Conservation (phyloP, 805 yeast genomes). For the Cephaloascus fragrans region DNA sequence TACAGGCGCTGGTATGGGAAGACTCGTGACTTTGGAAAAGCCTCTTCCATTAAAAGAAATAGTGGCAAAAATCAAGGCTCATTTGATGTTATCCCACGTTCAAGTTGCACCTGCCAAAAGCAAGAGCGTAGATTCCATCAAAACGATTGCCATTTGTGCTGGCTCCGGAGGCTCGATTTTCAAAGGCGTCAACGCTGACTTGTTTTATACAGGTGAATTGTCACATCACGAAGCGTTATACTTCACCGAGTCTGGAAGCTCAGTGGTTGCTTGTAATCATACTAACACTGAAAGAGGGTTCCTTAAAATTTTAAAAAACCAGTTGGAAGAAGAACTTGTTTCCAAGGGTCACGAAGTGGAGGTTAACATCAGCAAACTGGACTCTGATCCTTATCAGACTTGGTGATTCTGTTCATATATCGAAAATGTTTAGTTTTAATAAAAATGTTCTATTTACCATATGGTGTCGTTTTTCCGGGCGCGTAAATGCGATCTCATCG, state of each 20-base stretch:
- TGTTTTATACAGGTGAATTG: slow-evolving; percentile 84
- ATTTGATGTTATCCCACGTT: slow-evolving; percentile 42
- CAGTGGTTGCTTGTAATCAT: slow-evolving; percentile 77
- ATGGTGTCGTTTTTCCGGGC: neutral
- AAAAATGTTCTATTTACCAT: no score
- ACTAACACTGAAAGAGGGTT: slow-evolving; percentile 91
- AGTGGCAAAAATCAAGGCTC: slow-evolving; percentile 41
- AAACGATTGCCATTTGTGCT: slow-evolving; percentile 78
- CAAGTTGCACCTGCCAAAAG: slow-evolving; percentile 47
- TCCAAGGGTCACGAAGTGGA: slow-evolving; percentile 18
- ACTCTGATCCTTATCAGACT: slow-evolving; percentile 52
- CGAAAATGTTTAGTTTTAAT: neutral
- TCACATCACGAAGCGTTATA: slow-evolving; percentile 86
- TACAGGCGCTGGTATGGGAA: slow-evolving; percentile 73
- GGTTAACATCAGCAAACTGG: slow-evolving; percentile 43
- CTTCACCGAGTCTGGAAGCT: slow-evolving; percentile 59
- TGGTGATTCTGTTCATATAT: slow-evolving; percentile 8
- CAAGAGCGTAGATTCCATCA: slow-evolving; percentile 15
- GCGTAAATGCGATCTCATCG: no score
- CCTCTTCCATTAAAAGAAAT: slow-evolving; percentile 34
- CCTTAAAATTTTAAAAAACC: slow-evolving; percentile 40
- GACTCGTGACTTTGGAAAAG: slow-evolving; percentile 41
- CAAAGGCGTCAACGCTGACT: slow-evolving; percentile 50
- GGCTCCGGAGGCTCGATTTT: slow-evolving; percentile 88
- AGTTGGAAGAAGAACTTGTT: slow-evolving; percentile 34